Evolutionary conservation across 176 grass and related monocot species (phyloP).

Genomic region (Typha latifolia): DNA sequence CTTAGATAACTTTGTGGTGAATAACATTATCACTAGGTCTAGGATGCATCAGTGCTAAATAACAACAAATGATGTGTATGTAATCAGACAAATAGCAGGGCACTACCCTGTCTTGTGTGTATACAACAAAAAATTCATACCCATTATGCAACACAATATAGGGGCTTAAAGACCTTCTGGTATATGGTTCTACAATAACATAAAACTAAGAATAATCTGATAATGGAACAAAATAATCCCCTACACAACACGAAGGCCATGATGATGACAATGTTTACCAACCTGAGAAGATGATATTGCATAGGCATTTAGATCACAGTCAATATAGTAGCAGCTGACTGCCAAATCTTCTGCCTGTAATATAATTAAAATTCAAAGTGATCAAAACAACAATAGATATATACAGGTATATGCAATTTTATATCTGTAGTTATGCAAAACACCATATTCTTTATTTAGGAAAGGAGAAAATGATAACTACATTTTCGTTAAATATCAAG

Average conservation of each 20-base stretch:
- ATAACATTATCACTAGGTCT: no score
- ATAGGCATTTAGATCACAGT: slow-evolving; percentile 53
- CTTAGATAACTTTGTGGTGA: no score
- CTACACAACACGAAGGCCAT: neutral
- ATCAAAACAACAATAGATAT: neutral
- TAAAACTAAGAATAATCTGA: neutral
- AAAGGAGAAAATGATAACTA: no score
- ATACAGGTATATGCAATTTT: neutral
- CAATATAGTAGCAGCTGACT: slow-evolving; percentile 79
- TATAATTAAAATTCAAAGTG: neutral
- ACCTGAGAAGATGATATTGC: slow-evolving; percentile 65
- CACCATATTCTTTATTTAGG: no score
- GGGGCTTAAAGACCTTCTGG: neutral
- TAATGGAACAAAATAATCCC: neutral
- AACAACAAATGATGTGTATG: no score
- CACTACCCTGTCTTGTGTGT: no score
- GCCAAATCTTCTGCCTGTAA: slow-evolving; percentile 69
- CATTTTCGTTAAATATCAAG: no score
- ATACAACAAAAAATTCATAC: no score
- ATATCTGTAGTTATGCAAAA: neutral
- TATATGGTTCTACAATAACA: neutral
- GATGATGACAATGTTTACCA: neutral
- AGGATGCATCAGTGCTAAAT: no score
- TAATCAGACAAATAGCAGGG: no score
- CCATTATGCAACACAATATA: no score